phyloP scores from a whole-genome alignment of 1,284 basidiomycete species.

The Schizopora paradoxa region DNA sequence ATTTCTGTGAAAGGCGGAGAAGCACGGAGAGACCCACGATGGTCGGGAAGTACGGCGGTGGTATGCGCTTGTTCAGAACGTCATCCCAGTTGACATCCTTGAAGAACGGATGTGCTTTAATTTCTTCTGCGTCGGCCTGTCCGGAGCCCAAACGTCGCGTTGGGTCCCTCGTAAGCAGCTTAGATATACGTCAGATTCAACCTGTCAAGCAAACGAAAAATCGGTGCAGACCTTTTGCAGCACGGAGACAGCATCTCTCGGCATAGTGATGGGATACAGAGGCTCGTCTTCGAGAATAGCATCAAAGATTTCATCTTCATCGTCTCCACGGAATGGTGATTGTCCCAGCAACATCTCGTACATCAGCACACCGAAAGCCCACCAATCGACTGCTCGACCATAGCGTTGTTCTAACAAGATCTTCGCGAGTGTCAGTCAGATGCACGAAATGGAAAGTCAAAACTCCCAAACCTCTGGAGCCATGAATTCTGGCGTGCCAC shows the following conservation, averaged over 20 bases:
- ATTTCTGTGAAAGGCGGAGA: not conserved
- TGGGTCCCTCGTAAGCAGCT: constrained; percentile 95
- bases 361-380: constrained; percentile 98
- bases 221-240: constrained; percentile 76
- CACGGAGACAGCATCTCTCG: constrained; percentile 92
- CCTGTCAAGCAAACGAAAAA: not conserved
- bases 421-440: constrained; percentile 34
- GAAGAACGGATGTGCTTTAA: constrained; percentile 98
- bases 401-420: constrained; percentile 98
- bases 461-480: constrained; percentile 81
- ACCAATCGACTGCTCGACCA: constrained; percentile 98
- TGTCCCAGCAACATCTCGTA: constrained; percentile 99
- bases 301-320: constrained; percentile 99
- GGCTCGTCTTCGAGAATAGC: constrained; percentile 99
- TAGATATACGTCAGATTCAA: constrained; percentile 8
- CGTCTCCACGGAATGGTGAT: constrained; percentile 98
- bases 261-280: constrained; percentile 99
- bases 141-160: constrained; percentile 88
- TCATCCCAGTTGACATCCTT: constrained; percentile 97
- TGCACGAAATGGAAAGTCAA: constrained; percentile 1
- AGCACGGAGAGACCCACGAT: constrained; percentile 61
- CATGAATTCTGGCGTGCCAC: constrained; percentile 99
- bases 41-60: constrained; percentile 95
- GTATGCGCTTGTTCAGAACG: constrained; percentile 92
- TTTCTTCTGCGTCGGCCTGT: constrained; percentile 92